Conservation (phyloP, 2,329 filamentous ascomycete species). For the Aspergillus sp. region DNA sequence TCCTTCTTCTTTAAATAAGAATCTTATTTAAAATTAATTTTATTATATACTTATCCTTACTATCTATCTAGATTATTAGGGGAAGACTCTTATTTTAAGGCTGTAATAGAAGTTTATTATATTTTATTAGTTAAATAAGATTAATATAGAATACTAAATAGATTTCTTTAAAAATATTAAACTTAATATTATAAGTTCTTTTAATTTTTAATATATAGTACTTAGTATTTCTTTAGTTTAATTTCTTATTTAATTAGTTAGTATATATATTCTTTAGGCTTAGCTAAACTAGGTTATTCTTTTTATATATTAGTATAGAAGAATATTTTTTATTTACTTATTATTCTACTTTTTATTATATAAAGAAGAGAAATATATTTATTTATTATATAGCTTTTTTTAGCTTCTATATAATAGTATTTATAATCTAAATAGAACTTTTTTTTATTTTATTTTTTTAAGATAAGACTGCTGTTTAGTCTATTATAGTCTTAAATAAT, state of each 20-base stretch:
- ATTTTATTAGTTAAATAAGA: not conserved
- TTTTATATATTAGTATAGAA: not conserved
- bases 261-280: not conserved
- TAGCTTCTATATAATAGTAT: not conserved
- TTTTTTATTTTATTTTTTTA: not conserved
- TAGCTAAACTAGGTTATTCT: not conserved
- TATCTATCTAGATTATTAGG: not conserved
- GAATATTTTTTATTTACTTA: not conserved
- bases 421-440: not conserved
- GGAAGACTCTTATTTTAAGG: not conserved
- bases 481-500: not conserved
- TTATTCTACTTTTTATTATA: not conserved
- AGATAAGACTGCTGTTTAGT: not conserved
- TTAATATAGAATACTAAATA: not conserved
- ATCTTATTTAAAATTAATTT: not conserved
- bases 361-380: not conserved
- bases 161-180: not conserved
- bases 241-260: not conserved
- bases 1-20: not conserved
- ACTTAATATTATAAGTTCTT: not conserved
- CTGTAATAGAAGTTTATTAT: not conserved
- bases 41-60: not conserved
- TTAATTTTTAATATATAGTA: not conserved
- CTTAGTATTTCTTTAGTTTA: not conserved
- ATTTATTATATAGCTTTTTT: not conserved